phyloP scores from a whole-genome alignment of 2,329 filamentous ascomycete genomes.

The Endothia cerciana region DNA sequence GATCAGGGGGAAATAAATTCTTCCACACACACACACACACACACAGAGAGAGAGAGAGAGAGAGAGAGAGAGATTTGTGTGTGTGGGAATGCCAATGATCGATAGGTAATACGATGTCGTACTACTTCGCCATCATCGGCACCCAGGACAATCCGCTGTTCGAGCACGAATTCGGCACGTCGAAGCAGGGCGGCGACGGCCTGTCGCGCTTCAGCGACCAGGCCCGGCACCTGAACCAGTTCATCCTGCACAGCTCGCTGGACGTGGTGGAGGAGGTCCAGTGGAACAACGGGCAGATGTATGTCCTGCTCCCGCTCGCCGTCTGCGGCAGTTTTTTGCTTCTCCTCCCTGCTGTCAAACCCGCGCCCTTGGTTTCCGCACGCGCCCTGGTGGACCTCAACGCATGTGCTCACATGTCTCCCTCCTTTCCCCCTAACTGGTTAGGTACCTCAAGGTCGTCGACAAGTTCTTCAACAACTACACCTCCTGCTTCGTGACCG shows the following conservation, averaged over 20 bases:
- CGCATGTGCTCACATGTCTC: slow-evolving; percentile 12
- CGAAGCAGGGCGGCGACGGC: slow-evolving; percentile 93
- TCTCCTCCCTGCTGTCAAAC: neutral
- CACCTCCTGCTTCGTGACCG: slow-evolving; percentile 93
- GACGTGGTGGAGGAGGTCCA: slow-evolving; percentile 97
- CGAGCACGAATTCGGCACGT: slow-evolving; percentile 95
- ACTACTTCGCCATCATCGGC: slow-evolving; percentile 97
- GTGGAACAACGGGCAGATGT: slow-evolving; percentile 88
- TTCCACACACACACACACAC: too few species aligned
- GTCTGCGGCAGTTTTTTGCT: neutral
- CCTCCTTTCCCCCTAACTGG: neutral
- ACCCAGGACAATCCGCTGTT: slow-evolving; percentile 96
- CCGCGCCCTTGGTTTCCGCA: too few species aligned
- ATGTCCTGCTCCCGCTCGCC: slow-evolving; percentile 36
- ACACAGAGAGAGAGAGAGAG: neutral
- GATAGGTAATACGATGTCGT: slow-evolving; percentile 71
- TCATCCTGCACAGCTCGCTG: slow-evolving; percentile 90
- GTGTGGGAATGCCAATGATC: slow-evolving; percentile 32
- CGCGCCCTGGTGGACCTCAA: too few species aligned
- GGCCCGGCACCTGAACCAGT: slow-evolving; percentile 93
- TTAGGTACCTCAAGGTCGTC: slow-evolving; percentile 92
- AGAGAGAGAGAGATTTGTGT: neutral
- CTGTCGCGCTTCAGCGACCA: slow-evolving; percentile 86
- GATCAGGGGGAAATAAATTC: too few species aligned
- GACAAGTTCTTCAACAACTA: slow-evolving; percentile 97